phyloP scores from a whole-genome alignment of 2,329 filamentous ascomycete genomes.

The Davidsoniella eucalypti region DNA sequence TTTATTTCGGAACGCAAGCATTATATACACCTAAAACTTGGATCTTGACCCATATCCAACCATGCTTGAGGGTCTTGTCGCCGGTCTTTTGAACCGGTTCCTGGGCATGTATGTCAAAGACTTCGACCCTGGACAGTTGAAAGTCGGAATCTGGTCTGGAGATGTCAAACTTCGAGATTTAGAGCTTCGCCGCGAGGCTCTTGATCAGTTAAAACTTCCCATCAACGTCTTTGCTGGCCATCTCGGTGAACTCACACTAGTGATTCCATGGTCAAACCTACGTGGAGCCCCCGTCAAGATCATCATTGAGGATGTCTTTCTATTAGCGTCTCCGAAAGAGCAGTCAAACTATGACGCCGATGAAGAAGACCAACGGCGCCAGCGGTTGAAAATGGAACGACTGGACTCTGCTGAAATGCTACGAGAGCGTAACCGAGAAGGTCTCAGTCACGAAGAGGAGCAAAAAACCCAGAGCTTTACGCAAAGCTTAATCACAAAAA shows the following conservation, averaged over 20 bases:
- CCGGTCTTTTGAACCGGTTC: slow-evolving; percentile 95
- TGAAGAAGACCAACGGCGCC: slow-evolving; percentile 73
- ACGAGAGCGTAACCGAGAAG: slow-evolving; percentile 82
- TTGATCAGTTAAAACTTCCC: slow-evolving; percentile 91
- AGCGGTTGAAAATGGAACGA: slow-evolving; percentile 97
- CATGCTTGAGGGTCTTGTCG: slow-evolving; percentile 95
- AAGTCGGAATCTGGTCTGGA: slow-evolving; percentile 97
- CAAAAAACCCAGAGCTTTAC: slow-evolving; percentile 97
- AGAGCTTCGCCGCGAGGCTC: slow-evolving; percentile 80
- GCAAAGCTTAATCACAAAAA: slow-evolving; percentile 83
- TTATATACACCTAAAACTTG: no score
- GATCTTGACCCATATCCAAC: background rate
- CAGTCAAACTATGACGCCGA: slow-evolving; percentile 86
- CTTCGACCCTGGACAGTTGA: slow-evolving; percentile 93
- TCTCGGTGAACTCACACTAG: slow-evolving; percentile 75
- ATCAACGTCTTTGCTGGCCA: slow-evolving; percentile 95
- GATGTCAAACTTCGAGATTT: slow-evolving; percentile 92
- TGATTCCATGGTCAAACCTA: slow-evolving; percentile 95
- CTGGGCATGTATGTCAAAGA: slow-evolving; percentile 99
- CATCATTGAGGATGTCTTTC: slow-evolving; percentile 90
- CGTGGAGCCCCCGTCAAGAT: slow-evolving; percentile 87
- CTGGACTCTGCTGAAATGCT: slow-evolving; percentile 89
- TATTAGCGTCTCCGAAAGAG: slow-evolving; percentile 88
- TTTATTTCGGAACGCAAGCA: no score
- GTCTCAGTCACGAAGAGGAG: slow-evolving; percentile 86